Percentiles rank a stretch among this genome's conserved stretches.
phyloP scores from a whole-genome alignment of 768 basidiomycete species.

The Pisolithus microcarpus region DNA sequence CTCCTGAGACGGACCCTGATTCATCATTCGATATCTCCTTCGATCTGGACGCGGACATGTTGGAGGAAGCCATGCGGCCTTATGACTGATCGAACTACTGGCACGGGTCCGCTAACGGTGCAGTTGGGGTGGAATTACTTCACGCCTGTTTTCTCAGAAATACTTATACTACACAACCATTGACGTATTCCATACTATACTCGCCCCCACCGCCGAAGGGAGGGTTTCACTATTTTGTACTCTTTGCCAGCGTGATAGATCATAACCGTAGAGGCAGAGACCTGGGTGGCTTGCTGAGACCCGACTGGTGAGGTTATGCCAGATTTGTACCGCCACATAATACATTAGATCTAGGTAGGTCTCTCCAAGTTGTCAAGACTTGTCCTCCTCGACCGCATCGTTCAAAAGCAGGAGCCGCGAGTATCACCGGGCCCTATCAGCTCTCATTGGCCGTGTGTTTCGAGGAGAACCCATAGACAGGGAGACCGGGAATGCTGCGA shows the following conservation, averaged over 20 bases:
- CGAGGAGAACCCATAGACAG: not conserved
- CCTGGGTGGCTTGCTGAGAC: too few relatives aligned
- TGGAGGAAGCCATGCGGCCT: constrained; percentile 27
- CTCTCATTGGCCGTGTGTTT: too few relatives aligned
- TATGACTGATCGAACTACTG: constrained; percentile 16
- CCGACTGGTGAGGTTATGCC: too few relatives aligned
- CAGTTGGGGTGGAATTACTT: too few relatives aligned
- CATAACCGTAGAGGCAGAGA: too few relatives aligned
- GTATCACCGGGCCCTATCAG: too few relatives aligned
- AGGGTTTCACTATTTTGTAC: too few relatives aligned
- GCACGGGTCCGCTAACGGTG: not conserved
- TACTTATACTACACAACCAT: not conserved
- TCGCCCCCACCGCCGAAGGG: not conserved
- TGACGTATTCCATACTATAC: not conserved
- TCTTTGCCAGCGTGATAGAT: too few relatives aligned
- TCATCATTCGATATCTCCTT: constrained; percentile 29
- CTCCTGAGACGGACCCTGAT: constrained; percentile 14
- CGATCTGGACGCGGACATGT: constrained; percentile 20
- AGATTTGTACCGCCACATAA: too few relatives aligned
- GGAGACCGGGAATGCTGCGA: not conserved
- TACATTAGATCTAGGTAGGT: too few relatives aligned
- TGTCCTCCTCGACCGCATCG: not conserved
- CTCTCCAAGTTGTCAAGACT: too few relatives aligned
- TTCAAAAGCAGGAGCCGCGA: too few relatives aligned
- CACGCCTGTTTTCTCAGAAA: not conserved